Evolutionary conservation across 352 stramenopile genomes (phyloP).

Genomic region (Phytopythium helicoides): DNA sequence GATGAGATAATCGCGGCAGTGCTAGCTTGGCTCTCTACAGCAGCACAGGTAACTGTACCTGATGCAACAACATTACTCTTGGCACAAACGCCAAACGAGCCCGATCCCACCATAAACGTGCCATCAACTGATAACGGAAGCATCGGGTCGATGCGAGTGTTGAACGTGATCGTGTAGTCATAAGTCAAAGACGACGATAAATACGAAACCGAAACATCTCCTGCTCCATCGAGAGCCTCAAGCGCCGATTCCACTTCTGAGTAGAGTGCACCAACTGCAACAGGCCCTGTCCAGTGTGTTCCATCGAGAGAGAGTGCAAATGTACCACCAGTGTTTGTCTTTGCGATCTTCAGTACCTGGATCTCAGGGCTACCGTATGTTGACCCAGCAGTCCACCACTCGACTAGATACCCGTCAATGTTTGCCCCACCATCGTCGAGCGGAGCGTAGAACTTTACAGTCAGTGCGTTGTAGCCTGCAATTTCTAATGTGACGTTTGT

Average conservation of each 20-base stretch:
- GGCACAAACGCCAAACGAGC: constrained; percentile 48
- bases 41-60: constrained; percentile 44
- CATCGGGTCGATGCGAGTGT: constrained; percentile 33
- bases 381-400: constrained; percentile 69
- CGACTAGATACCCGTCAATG: constrained; percentile 86
- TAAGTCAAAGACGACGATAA: constrained; percentile 15
- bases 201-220: constrained; percentile 76
- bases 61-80: constrained; percentile 21
- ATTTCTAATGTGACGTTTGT: constrained; percentile 42
- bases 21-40: constrained; percentile 38
- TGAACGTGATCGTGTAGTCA: constrained; percentile 62
- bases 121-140: constrained; percentile 31
- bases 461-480: constrained; percentile 51
- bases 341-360: constrained; percentile 87
- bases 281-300: constrained; percentile 43
- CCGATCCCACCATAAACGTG: constrained; percentile 30
- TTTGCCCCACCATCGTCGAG: constrained; percentile 82
- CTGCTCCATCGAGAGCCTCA: constrained; percentile 69
- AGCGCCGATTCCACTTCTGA: constrained; percentile 79
- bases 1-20: constrained; percentile 30
- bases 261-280: constrained; percentile 52
- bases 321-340: constrained; percentile 65
- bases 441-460: constrained; percentile 82
- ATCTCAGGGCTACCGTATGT: constrained; percentile 53
- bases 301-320: constrained; percentile 76